Percentiles rank a stretch among this genome's conserved stretches.
Evolutionary conservation across 2,329 filamentous ascomycete species (phyloP).

Genomic region (Teratosphaeria zuluensis): DNA sequence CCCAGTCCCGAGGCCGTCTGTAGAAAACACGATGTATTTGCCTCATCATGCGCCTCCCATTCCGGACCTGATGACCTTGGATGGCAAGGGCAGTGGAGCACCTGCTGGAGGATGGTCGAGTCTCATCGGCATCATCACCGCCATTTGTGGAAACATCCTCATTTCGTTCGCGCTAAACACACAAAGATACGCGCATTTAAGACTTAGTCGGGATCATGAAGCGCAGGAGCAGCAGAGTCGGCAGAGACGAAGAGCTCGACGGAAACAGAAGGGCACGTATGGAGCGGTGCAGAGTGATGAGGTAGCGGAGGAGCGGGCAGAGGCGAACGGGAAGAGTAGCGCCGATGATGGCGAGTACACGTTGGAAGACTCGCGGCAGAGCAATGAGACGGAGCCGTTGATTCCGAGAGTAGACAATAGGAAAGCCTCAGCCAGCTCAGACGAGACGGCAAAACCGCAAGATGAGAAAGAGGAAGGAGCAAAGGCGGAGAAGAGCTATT

Average conservation of each 20-base stretch:
- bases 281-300: conserved; percentile 32
- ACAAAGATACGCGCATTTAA: conserved; percentile 88
- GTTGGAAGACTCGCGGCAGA: conserved; percentile 28
- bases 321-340: conserved; percentile 11
- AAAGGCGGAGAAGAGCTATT: conserved; percentile 58
- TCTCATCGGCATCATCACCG: conserved; percentile 86
- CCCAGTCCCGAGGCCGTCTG: not conserved
- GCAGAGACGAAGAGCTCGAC: conserved; percentile 30
- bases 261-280: conserved; percentile 30
- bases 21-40: not conserved
- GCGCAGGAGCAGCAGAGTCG: conserved; percentile 34
- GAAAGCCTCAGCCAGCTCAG: conserved; percentile 25
- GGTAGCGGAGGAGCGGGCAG: conserved; percentile 24
- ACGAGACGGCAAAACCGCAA: conserved; percentile 29
- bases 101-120: conserved; percentile 60
- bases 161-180: conserved; percentile 95
- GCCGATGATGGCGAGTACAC: conserved; percentile 2
- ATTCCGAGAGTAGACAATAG: conserved; percentile 39
- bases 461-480: conserved; percentile 25
- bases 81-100: not conserved
- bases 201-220: conserved; percentile 61
- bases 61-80: not conserved
- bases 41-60: not conserved
- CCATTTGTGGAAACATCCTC: conserved; percentile 83
- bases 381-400: conserved; percentile 44